Base-by-base conservation (phyloP, 108 stramenopile genomes). In the Epithemia pelagica region DNA sequence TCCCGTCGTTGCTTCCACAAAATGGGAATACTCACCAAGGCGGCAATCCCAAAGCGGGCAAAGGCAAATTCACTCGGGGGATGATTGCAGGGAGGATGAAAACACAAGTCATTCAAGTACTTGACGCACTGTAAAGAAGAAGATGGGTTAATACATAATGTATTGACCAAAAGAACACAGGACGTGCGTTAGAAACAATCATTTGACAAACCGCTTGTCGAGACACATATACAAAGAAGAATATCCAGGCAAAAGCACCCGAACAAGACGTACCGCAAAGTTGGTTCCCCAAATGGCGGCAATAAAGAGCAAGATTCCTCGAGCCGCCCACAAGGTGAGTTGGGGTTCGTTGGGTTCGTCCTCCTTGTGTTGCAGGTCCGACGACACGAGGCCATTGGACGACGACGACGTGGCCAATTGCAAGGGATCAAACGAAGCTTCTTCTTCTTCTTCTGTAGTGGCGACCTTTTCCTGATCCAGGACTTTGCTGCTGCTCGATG, bases 221-320 rank as follows among this genome's bases (percentile, higher is more conserved):
- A n/a, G n/a, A n/a, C n/a, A n/a, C n/a, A n/a, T n/a, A n/a, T n/a
- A n/a, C n/a, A n/a, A n/a, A n/a, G n/a, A n/a, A n/a, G n/a, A n/a
- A n/a, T n/a, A n/a, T n/a, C n/a, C n/a, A n/a, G n/a, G n/a, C n/a
- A n/a, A n/a, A n/a, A n/a, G n/a, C n/a, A n/a, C n/a, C n/a, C n/a
- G n/a, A n/a, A n/a, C n/a, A n/a, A n/a, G n/a, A 63, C 62, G 3
- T 63, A 63, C 65, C 58, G 75, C 70, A 76, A 76, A 76, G 28
- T 76, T 76, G 25, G 75, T 76, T 1, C 70, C 75, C 75, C 75
- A 76, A 0, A 76, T 22, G n/a, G 64, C 64, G 3, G 75, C 75
- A 19, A 76, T 69, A 21, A 67, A 19, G 3, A 76, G 52, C 28
- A 76, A 30, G 19, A 76, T 24, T 21, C 54, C 59, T 25, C 75